A percentile compares a stretch with the other conserved stretches of the same genome.
These are phyloP conservation scores for Fomitopsis betulina DNA, from an alignment of 1,284 basidiomycete genomes.

Conservation along the genomic window DNA sequence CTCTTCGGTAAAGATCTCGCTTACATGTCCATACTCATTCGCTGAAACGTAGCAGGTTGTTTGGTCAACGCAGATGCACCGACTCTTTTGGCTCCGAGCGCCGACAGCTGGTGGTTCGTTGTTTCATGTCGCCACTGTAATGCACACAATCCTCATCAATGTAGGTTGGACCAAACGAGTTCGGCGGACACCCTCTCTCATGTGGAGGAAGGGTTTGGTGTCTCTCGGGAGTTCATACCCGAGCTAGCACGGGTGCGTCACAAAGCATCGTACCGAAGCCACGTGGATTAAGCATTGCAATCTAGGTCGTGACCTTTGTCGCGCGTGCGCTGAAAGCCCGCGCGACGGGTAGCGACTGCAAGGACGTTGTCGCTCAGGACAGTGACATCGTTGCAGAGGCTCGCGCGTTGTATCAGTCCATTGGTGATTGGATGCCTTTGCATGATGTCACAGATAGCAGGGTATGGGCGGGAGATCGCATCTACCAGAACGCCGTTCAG, in stretches of 20 bases:
- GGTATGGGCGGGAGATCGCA: constrained; percentile 27
- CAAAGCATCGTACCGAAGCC: neutral
- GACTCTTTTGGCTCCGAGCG: constrained; percentile 31
- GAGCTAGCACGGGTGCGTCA: constrained; percentile 28
- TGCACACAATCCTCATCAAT: constrained; percentile 2
- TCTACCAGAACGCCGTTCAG: constrained; percentile 30
- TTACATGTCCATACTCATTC: neutral
- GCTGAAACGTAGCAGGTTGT: constrained; percentile 25
- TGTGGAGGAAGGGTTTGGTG: constrained; percentile 45
- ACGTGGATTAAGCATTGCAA: too few species aligned
- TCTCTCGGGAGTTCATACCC: constrained; percentile 30
- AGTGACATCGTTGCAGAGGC: constrained; percentile 21
- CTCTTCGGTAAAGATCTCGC: constrained; percentile 30
- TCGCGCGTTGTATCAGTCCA: constrained; percentile 19
- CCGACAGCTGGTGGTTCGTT: constrained; percentile 38
- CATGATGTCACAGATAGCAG: constrained; percentile 19
- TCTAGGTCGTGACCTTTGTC: constrained; percentile 21
- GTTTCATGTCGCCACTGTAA: constrained; percentile 15
- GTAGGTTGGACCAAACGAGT: constrained; percentile 28
- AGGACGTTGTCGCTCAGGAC: constrained; percentile 1
- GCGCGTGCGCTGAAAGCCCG: constrained; percentile 14
- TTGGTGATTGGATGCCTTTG: constrained; percentile 25
- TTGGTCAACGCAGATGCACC: constrained; percentile 37
- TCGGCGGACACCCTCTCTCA: constrained; percentile 28
- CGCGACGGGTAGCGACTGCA: neutral